A percentile compares a stretch with the other conserved stretches of the same genome.
These are phyloP conservation scores for Lactarius tabidus DNA, from an alignment of 768 basidiomycete genomes.

Conservation along the genomic window DNA sequence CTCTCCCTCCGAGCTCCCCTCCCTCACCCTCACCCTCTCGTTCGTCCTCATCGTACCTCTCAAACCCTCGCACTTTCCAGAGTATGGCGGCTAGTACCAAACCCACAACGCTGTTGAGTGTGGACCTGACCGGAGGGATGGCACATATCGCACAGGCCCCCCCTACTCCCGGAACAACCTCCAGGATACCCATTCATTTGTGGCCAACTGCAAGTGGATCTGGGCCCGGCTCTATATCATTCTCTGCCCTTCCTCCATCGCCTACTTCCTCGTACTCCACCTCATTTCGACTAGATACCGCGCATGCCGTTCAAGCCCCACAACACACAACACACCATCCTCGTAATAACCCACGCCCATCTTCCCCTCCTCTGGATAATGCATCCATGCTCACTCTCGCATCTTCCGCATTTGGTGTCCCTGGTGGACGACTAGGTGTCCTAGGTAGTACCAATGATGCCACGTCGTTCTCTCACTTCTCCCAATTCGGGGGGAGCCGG, in stretches of 20 bases:
- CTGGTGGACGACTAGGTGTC: conserved; percentile 48
- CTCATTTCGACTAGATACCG: conserved; percentile 32
- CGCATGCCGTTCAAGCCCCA: conserved; percentile 68
- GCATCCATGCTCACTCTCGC: conserved; percentile 92
- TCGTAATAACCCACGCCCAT: conserved; percentile 91
- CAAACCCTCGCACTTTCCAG: conserved; percentile 74
- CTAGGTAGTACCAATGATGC: conserved; percentile 30
- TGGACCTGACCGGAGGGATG: conserved; percentile 80
- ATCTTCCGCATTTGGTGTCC: conserved; percentile 83
- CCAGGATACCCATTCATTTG: conserved; percentile 55
- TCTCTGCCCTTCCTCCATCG: conserved; percentile 62
- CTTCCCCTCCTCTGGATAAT: conserved; percentile 86
- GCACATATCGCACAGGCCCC: conserved; percentile 91
- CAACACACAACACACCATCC: conserved; percentile 91
- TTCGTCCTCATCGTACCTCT: conserved; percentile 80
- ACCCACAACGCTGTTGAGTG: conserved; percentile 89
- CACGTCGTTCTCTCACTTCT: conserved; percentile 71
- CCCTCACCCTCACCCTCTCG: conserved; percentile 83
- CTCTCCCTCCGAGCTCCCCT: conserved; percentile 82
- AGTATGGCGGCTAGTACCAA: conserved; percentile 88
- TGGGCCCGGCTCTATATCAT: conserved; percentile 60
- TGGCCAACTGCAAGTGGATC: conserved; percentile 45
- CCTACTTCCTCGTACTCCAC: conserved; percentile 41
- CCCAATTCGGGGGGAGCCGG: conserved; percentile 34
- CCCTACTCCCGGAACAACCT: conserved; percentile 48